These are phyloP conservation scores for Cercospora brassicicola DNA, from an alignment of 2,329 filamentous ascomycete species.

Conservation along the genomic window DNA sequence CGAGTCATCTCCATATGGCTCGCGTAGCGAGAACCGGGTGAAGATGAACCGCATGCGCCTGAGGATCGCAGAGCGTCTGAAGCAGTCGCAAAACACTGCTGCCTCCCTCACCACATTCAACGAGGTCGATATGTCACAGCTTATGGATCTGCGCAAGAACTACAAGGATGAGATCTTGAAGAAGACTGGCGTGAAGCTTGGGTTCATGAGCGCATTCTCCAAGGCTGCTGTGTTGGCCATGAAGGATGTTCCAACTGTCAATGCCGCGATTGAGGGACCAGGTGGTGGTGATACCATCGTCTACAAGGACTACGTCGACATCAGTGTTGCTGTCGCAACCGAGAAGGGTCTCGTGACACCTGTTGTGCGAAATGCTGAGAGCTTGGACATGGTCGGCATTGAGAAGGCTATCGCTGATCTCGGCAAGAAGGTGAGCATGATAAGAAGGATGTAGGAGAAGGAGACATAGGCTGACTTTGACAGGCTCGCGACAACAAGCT, in stretches of 20 bases:
- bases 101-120: slow-evolving; percentile 98
- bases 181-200: slow-evolving; percentile 94
- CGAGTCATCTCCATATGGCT: slow-evolving; percentile 57
- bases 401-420: slow-evolving; percentile 90
- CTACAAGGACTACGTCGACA: slow-evolving; percentile 96
- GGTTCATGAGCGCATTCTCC: slow-evolving; percentile 99
- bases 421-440: slow-evolving; percentile 78
- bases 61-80: slow-evolving; percentile 92
- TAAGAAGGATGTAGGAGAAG: not conserved
- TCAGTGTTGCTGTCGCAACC: slow-evolving; percentile 94
- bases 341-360: slow-evolving; percentile 97
- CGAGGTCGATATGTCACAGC: slow-evolving; percentile 96
- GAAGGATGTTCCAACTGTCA: slow-evolving; percentile 90
- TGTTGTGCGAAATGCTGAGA: slow-evolving; percentile 90
- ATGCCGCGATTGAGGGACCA: slow-evolving; percentile 94
- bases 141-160: slow-evolving; percentile 95
- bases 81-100: slow-evolving; percentile 98
- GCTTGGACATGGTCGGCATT: slow-evolving; percentile 81
- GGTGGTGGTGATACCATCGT: slow-evolving; percentile 96
- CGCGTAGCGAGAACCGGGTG: slow-evolving; percentile 83
- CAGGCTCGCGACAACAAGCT: slow-evolving; percentile 93
- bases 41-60: slow-evolving; percentile 99
- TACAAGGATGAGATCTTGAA: slow-evolving; percentile 97
- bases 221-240: slow-evolving; percentile 87
- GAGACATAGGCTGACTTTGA: not conserved